A percentile compares a stretch with the other conserved stretches of the same genome.
Evolutionary conservation across 1,284 basidiomycete genomes (phyloP).

Genomic region (Phylloporus sp.): DNA sequence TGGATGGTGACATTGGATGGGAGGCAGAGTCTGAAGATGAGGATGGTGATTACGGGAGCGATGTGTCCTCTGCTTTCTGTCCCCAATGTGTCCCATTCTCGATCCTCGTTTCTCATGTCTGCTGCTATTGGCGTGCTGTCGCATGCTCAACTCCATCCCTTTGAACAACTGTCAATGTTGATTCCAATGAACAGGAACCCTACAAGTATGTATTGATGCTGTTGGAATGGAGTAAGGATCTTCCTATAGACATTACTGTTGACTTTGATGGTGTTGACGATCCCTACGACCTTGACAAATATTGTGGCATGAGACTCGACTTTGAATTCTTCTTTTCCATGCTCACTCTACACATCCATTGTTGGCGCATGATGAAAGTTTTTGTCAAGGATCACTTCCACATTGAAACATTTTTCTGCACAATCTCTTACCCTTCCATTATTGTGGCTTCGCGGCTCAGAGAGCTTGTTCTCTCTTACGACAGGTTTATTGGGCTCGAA

Average conservation of each 20-base stretch:
- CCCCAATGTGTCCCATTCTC: constrained; percentile 17
- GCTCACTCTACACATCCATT: constrained; percentile 40
- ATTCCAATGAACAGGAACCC: constrained; percentile 11
- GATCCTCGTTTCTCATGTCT: constrained; percentile 27
- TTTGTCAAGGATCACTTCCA: constrained; percentile 47
- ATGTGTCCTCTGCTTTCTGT: neutral
- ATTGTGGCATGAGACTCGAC: constrained; percentile 33
- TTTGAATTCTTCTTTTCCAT: constrained; percentile 42
- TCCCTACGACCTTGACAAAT: neutral
- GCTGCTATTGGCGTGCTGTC: constrained; percentile 33
- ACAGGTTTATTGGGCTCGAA: too few species aligned
- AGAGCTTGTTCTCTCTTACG: constrained; percentile 37
- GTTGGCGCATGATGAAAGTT: constrained; percentile 58
- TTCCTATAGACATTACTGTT: constrained; percentile 30
- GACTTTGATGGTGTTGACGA: constrained; percentile 24
- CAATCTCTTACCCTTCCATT: neutral
- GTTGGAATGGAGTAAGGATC: constrained; percentile 31
- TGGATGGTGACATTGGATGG: neutral
- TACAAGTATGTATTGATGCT: constrained; percentile 17
- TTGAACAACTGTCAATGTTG: constrained; percentile 31
- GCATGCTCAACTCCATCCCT: constrained; percentile 35
- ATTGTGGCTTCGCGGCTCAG: neutral
- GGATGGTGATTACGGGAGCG: neutral
- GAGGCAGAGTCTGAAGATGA: neutral
- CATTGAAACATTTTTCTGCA: constrained; percentile 40